Base-by-base conservation (phyloP, 176 grass and related monocot genomes). In the Typha latifolia region DNA sequence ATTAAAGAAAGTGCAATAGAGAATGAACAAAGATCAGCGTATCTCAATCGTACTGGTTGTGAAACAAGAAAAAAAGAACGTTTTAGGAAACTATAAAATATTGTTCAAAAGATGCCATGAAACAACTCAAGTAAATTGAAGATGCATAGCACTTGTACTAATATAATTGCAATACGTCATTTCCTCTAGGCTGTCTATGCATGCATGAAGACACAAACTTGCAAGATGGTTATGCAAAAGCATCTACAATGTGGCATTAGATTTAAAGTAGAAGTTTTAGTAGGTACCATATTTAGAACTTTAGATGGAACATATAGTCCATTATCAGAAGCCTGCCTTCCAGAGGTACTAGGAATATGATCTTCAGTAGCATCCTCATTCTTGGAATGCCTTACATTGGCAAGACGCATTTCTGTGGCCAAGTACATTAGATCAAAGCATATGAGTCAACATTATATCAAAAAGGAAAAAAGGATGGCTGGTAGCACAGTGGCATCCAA, bases 341-440 rank as follows among this genome's bases (percentile, higher is more conserved):
- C 95, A 37, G 95, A 99, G 32, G 95, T 99, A 81, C 89, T 99
- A 12, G 89, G 95, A 32, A 32, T 64, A 80, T 99, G 84, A 79
- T 99, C 95, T 71, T 90, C 81, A 61, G 47, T 70, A 67, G 61
- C 57, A 74, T 87, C 84, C 22, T 91, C 84, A 13, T 71, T 73
- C 70, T 82, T 97, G 24, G 89, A 78, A 57, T 93, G 76, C 66
- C 89, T 87, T 61, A 71, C 84, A 53, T 89, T 94, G 69, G 86
- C 80, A 78, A 99, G 95, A 50, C 78, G 83, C 32, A 99, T 86
- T 73, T 99, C 95, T 99, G 79, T 52, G 27, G 64, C 61, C 79
- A 26, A 78, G 51, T 43, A 34, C 34, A 69, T 6, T 66, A 62
- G 62, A 63, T 70, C 59, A 71, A 61, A 4, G 63, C 49, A 71